phyloP scores from a whole-genome alignment of 768 basidiomycete genomes.

The Suillus spraguei region DNA sequence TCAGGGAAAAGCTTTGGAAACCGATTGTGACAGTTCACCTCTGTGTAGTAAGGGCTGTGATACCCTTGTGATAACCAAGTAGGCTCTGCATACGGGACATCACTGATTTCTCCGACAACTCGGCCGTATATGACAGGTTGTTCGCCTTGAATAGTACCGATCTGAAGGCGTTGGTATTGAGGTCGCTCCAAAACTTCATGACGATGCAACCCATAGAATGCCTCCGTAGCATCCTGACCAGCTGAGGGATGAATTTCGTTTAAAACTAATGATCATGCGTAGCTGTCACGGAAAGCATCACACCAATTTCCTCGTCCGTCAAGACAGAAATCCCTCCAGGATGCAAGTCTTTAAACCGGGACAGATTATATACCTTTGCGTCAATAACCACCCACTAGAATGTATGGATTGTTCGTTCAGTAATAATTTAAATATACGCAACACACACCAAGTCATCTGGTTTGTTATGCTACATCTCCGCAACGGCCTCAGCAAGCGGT shows the following conservation, averaged over 20 bases:
- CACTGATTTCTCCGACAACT: slow-evolving; percentile 60
- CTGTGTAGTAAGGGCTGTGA: slow-evolving; percentile 70
- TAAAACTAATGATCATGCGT: background rate
- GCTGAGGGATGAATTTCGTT: slow-evolving; percentile 41
- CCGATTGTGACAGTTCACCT: slow-evolving; percentile 40
- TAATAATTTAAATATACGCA: background rate
- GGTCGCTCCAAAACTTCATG: slow-evolving; percentile 79
- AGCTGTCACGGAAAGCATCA: slow-evolving; percentile 25
- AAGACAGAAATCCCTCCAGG: slow-evolving; percentile 83
- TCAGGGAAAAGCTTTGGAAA: slow-evolving; percentile 12
- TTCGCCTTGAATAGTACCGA: slow-evolving; percentile 74
- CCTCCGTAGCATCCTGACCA: slow-evolving; percentile 85
- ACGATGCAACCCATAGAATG: slow-evolving; percentile 88
- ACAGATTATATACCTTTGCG: slow-evolving; percentile 81
- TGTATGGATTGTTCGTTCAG: background rate
- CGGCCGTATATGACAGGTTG: slow-evolving; percentile 52
- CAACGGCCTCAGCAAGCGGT: background rate
- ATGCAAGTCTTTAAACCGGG: slow-evolving; percentile 78
- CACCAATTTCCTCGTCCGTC: slow-evolving; percentile 76
- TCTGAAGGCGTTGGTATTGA: slow-evolving; percentile 70
- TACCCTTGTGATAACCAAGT: slow-evolving; percentile 76
- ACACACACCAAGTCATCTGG: slow-evolving; percentile 68
- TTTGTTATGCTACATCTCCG: slow-evolving; percentile 62
- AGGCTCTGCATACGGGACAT: slow-evolving; percentile 88
- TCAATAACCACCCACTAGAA: slow-evolving; percentile 82